A percentile compares a stretch with the other conserved stretches of the same genome.
Evolutionary conservation across 352 stramenopile species (phyloP).

Genomic region (Pythium diclinum): DNA sequence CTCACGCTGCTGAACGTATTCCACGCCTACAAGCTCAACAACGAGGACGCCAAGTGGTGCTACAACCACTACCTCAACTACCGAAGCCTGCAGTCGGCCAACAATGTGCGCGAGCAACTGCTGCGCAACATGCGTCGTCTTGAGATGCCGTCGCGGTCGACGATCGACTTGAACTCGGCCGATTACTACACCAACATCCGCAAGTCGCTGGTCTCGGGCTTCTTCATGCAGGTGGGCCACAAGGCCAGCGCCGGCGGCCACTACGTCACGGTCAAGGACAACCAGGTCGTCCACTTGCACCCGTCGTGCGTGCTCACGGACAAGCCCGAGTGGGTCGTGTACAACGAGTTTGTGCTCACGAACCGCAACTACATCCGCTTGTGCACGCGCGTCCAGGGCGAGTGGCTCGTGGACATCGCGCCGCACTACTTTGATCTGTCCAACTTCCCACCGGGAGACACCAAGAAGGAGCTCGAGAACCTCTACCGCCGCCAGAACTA

Average conservation of each 20-base stretch:
- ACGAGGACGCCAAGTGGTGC: conserved; percentile 93
- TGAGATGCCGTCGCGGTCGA: conserved; percentile 68
- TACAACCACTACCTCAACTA: conserved; percentile 98
- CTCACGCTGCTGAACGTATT: conserved; percentile 98
- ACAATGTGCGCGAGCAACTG: conserved; percentile 96
- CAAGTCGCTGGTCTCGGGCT: conserved; percentile 92
- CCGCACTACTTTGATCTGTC: conserved; percentile 98
- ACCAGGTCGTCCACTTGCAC: conserved; percentile 97
- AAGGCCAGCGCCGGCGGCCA: conserved; percentile 73
- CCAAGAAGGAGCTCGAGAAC: conserved; percentile 93
- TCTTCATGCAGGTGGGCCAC: conserved; percentile 98
- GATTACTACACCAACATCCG: conserved; percentile 94
- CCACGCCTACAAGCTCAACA: conserved; percentile 95
- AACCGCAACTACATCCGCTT: conserved; percentile 99
- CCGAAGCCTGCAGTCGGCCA: conserved; percentile 91
- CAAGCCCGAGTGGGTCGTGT: conserved; percentile 98
- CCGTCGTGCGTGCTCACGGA: conserved; percentile 95
- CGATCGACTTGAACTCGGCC: conserved; percentile 70
- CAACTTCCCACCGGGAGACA: conserved; percentile 96
- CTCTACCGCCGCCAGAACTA: conserved; percentile 59
- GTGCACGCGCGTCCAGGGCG: conserved; percentile 92
- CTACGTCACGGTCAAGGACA: conserved; percentile 99
- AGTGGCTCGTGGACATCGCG: conserved; percentile 92
- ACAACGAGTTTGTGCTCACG: conserved; percentile 99
- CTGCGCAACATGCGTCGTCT: conserved; percentile 96